Conservation (phyloP, 73 alveolate species). For the Paramecium caudatum region DNA sequence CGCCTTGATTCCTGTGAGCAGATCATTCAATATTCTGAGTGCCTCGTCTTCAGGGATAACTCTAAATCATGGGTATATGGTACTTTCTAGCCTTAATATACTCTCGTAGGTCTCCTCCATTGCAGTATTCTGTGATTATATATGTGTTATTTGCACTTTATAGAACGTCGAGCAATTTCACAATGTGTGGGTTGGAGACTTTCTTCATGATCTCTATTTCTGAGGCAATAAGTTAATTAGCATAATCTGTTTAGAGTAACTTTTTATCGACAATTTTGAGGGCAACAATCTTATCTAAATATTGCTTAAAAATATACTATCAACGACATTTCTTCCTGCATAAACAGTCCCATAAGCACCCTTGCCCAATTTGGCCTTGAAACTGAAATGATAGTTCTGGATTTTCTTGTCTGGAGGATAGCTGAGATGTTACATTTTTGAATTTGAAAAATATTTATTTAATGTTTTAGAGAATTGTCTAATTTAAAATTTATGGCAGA, state of each 20-base stretch:
- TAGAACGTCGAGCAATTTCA: slow-evolving; percentile 40
- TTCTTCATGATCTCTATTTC: slow-evolving; percentile 63
- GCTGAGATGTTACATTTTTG: slow-evolving; percentile 29
- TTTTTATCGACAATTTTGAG: slow-evolving; percentile 53
- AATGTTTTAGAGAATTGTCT: neutral
- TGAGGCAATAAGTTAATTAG: slow-evolving; percentile 67
- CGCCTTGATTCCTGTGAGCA: slow-evolving; percentile 48
- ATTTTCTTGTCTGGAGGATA: slow-evolving; percentile 70
- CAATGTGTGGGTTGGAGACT: slow-evolving; percentile 5
- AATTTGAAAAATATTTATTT: slow-evolving; percentile 60
- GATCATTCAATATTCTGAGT: slow-evolving; percentile 33
- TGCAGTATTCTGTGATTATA: slow-evolving; percentile 71
- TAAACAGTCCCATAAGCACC: slow-evolving; percentile 79
- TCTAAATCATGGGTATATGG: slow-evolving; percentile 14
- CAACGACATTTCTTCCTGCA: slow-evolving; percentile 57
- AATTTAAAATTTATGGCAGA: slow-evolving; percentile 34
- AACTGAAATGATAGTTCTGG: slow-evolving; percentile 64
- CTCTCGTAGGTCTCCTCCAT: slow-evolving; percentile 75
- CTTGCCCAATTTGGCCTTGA: slow-evolving; percentile 70
- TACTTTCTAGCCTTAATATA: slow-evolving; percentile 47
- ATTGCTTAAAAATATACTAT: slow-evolving; percentile 18
- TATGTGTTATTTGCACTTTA: slow-evolving; percentile 65
- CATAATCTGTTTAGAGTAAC: slow-evolving; percentile 37
- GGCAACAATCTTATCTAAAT: slow-evolving; percentile 9
- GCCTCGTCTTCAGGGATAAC: slow-evolving; percentile 68